phyloP scores from a whole-genome alignment of 768 basidiomycete species.

The Agaricus subrufescens region DNA sequence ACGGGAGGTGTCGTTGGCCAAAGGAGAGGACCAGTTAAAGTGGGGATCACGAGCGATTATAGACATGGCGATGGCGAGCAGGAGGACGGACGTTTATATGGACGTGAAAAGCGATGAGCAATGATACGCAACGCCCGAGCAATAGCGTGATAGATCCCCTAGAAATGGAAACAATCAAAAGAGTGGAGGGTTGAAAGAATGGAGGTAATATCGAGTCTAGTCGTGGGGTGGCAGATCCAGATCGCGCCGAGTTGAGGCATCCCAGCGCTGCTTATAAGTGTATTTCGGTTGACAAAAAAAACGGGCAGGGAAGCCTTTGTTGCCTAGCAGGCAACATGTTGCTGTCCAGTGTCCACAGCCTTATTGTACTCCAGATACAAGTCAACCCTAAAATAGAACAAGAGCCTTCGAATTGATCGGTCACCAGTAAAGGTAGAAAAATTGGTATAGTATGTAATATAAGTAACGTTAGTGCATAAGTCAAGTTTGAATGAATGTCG shows the following conservation, averaged over 20 bases:
- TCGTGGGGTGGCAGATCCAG: slow-evolving; percentile 20
- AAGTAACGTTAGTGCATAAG: no score
- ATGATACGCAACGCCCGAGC: not conserved
- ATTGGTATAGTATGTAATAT: no score
- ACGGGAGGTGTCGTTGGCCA: slow-evolving; percentile 10
- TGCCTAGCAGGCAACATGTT: not conserved
- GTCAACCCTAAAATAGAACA: not conserved
- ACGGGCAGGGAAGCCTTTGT: not conserved
- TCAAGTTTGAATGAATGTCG: no score
- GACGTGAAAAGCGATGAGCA: not conserved
- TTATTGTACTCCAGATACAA: not conserved
- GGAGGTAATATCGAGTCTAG: slow-evolving; percentile 1
- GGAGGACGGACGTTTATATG: not conserved
- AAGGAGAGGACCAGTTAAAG: slow-evolving; percentile 26
- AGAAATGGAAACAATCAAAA: not conserved
- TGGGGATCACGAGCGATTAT: slow-evolving; percentile 22
- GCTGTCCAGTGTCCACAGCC: no score
- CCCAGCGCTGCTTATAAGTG: slow-evolving; percentile 1
- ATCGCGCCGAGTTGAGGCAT: slow-evolving; percentile 14
- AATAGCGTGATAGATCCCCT: not conserved
- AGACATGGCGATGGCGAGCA: slow-evolving; percentile 14
- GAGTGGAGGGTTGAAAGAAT: slow-evolving; percentile 7
- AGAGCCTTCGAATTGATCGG: no score
- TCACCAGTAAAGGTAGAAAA: no score
- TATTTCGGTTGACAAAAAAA: not conserved